Conservation (phyloP, 2,329 filamentous ascomycete species). For the Chaetomium strumarium region DNA sequence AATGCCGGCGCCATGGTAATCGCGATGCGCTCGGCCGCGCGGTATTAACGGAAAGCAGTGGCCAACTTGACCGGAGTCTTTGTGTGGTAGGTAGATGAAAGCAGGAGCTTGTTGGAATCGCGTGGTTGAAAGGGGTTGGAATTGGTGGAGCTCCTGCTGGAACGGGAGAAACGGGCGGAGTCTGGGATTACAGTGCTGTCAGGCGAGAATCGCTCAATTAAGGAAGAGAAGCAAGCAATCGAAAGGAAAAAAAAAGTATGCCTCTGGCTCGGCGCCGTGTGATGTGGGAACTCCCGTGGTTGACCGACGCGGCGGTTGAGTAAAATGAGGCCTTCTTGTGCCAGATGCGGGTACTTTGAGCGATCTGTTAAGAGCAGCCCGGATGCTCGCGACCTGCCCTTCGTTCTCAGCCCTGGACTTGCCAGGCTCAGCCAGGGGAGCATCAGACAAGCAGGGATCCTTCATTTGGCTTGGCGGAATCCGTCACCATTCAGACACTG, state of each 20-base stretch:
- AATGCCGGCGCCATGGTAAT: slow-evolving; percentile 32
- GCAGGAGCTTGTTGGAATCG: slow-evolving; percentile 13
- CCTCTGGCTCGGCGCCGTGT: slow-evolving; percentile 2
- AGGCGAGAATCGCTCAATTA: slow-evolving; percentile 18
- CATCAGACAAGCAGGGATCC: slow-evolving; percentile 21
- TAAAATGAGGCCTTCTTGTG: slow-evolving; percentile 18
- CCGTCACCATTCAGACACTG: slow-evolving; percentile 9
- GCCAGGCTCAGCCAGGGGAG: slow-evolving; percentile 10
- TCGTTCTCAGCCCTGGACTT: background rate
- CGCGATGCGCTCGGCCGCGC: slow-evolving; percentile 30
- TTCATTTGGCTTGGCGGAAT: slow-evolving; percentile 12
- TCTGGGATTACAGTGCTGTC: slow-evolving; percentile 14
- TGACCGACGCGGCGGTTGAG: slow-evolving; percentile 12
- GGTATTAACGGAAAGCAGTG: slow-evolving; percentile 22
- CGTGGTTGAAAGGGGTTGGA: slow-evolving; percentile 22
- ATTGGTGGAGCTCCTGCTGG: slow-evolving; percentile 20
- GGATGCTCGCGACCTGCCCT: slow-evolving; percentile 11
- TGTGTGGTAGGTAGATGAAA: slow-evolving; percentile 11
- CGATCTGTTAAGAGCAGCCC: slow-evolving; percentile 24
- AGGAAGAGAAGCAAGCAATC: slow-evolving; percentile 11
- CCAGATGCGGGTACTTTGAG: slow-evolving; percentile 19
- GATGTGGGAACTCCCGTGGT: slow-evolving; percentile 7
- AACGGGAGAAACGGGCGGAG: slow-evolving; percentile 16
- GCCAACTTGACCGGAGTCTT: slow-evolving; percentile 28
- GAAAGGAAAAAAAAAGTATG: slow-evolving; percentile 6